phyloP scores from a whole-genome alignment of 2,329 filamentous ascomycete genomes.

The Cladophialophora exuberans region DNA sequence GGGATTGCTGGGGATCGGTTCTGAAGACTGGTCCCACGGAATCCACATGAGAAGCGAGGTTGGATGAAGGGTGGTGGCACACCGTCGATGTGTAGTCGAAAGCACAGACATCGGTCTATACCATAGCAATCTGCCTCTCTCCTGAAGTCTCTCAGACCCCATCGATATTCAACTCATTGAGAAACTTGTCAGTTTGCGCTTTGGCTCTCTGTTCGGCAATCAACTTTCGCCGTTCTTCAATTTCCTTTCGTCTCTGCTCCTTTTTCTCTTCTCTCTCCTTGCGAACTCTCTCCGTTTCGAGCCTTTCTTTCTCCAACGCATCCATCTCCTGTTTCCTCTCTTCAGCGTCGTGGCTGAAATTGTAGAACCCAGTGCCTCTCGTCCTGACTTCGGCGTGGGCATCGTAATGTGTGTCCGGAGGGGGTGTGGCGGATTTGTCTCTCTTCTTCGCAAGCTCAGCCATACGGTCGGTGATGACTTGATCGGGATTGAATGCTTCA shows the following conservation, averaged over 20 bases:
- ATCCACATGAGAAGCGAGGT: too few species aligned
- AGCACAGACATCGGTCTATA: neutral
- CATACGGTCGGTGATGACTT: slow-evolving; percentile 69
- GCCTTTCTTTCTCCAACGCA: slow-evolving; percentile 67
- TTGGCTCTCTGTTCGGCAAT: slow-evolving; percentile 60
- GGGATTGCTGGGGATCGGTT: too few species aligned
- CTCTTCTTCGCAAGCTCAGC: slow-evolving; percentile 74
- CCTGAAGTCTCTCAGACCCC: slow-evolving; percentile 13
- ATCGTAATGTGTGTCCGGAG: slow-evolving; percentile 82
- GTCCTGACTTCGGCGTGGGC: slow-evolving; percentile 79
- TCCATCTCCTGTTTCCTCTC: slow-evolving; percentile 74
- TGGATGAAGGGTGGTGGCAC: too few species aligned
- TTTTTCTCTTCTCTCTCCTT: slow-evolving; percentile 59
- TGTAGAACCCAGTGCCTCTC: slow-evolving; percentile 89
- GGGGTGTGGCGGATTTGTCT: slow-evolving; percentile 79
- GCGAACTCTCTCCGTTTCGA: slow-evolving; percentile 68
- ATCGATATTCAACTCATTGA: slow-evolving; percentile 54
- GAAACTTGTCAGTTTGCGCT: slow-evolving; percentile 72
- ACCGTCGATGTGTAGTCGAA: neutral
- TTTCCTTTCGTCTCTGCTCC: slow-evolving; percentile 62
- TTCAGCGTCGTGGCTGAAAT: slow-evolving; percentile 78
- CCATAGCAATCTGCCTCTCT: neutral
- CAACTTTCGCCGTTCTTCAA: slow-evolving; percentile 60
- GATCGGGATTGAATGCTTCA: slow-evolving; percentile 78
- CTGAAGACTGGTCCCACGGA: too few species aligned